These are phyloP conservation scores for Nannochloropsis gaditana DNA, from an alignment of 108 stramenopile species.

Conservation along the genomic window DNA sequence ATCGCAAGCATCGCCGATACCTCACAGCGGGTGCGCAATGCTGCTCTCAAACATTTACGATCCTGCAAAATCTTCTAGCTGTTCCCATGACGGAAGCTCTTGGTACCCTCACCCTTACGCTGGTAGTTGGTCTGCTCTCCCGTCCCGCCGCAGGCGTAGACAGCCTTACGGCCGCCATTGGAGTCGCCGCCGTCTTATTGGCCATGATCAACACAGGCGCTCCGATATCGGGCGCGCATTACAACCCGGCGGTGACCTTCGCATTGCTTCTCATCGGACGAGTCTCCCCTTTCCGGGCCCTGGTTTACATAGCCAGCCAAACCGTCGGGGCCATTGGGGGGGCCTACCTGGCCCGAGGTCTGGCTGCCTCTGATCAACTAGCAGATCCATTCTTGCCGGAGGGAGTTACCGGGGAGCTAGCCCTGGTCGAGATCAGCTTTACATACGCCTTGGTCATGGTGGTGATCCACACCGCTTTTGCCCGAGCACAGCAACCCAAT, in stretches of 20 bases:
- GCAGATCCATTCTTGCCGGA: background rate
- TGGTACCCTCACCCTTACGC: background rate
- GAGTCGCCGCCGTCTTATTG: conserved; percentile 11
- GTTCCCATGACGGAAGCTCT: conserved; percentile 16
- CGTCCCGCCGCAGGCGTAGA: background rate
- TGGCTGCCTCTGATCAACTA: background rate
- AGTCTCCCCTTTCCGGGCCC: background rate
- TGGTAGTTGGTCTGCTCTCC: background rate
- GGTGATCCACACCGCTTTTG: background rate
- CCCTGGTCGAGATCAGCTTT: background rate
- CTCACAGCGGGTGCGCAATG: background rate
- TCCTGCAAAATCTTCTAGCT: background rate
- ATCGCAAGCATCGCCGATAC: too few species aligned
- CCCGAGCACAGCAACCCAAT: conserved; percentile 8
- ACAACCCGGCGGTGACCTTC: background rate
- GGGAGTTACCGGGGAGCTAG: background rate
- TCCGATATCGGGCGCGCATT: background rate
- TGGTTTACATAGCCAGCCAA: background rate
- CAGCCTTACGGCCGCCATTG: background rate
- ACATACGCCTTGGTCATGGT: conserved; percentile 10
- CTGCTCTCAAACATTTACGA: background rate
- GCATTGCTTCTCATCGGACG: background rate
- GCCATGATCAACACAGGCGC: background rate
- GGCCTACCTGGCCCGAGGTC: background rate
- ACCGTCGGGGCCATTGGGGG: background rate